These are phyloP conservation scores for Phoma sp. DNA, from an alignment of 2,329 filamentous ascomycete species.

Conservation along the genomic window DNA sequence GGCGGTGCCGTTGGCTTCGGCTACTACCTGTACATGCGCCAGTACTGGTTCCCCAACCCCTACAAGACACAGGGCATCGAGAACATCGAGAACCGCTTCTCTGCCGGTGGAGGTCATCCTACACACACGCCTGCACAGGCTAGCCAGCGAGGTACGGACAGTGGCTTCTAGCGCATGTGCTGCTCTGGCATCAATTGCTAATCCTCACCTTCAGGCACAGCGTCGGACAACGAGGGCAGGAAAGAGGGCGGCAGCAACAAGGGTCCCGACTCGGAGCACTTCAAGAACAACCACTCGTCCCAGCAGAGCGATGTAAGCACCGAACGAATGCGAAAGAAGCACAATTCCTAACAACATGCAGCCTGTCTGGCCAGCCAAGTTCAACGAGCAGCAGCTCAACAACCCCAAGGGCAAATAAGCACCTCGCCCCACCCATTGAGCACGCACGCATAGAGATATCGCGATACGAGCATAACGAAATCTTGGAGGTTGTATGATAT, in stretches of 20 bases:
- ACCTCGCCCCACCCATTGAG: background rate
- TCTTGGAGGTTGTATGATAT: background rate
- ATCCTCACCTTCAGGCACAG: slow-evolving; percentile 22
- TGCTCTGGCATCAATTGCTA: background rate
- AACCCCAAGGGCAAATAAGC: slow-evolving; percentile 46
- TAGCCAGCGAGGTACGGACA: slow-evolving; percentile 36
- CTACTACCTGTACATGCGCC: slow-evolving; percentile 48
- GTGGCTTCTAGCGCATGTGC: slow-evolving; percentile 2
- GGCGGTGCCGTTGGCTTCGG: slow-evolving; percentile 45
- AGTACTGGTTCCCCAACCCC: slow-evolving; percentile 49
- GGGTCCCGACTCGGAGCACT: slow-evolving; percentile 37
- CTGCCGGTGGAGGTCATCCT: slow-evolving; percentile 40
- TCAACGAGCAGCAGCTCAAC: slow-evolving; percentile 42
- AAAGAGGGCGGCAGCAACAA: slow-evolving; percentile 34
- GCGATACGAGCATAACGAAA: background rate
- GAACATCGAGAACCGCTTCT: slow-evolving; percentile 46
- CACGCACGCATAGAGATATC: background rate
- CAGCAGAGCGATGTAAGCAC: slow-evolving; percentile 37
- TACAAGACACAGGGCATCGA: slow-evolving; percentile 46
- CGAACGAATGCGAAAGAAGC: background rate
- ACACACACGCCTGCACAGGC: slow-evolving; percentile 42
- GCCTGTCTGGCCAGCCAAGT: slow-evolving; percentile 39
- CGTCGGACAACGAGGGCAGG: slow-evolving; percentile 32
- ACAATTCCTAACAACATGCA: slow-evolving; percentile 15
- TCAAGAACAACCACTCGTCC: slow-evolving; percentile 34